Evolutionary conservation across 352 stramenopile species (phyloP).

Genomic region (Phytopythium helicoides): DNA sequence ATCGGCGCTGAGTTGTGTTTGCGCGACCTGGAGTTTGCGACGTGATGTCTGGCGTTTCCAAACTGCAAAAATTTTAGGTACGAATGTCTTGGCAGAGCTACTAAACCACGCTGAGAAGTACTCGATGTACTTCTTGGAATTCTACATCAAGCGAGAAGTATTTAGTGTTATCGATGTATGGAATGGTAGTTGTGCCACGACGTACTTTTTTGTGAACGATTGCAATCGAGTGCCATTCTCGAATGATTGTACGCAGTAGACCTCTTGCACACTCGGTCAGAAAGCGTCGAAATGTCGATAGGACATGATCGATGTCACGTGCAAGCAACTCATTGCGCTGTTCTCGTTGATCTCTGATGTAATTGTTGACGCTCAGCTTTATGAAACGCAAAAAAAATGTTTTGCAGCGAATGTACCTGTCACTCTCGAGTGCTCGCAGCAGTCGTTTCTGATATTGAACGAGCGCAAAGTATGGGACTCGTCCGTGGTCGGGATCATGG

Average conservation of each 20-base stretch:
- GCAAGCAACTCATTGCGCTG: slow-evolving; percentile 55
- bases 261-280: slow-evolving; percentile 43
- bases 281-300: slow-evolving; percentile 49
- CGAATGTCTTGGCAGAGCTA: slow-evolving; percentile 44
- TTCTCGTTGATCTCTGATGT: slow-evolving; percentile 24
- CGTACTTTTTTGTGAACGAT: slow-evolving; percentile 67
- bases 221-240: slow-evolving; percentile 62
- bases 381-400: not conserved
- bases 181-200: not conserved
- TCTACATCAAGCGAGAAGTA: slow-evolving; percentile 22
- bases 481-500: slow-evolving; percentile 7
- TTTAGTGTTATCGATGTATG: too few relatives aligned
- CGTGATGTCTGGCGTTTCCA: slow-evolving; percentile 45
- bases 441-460: slow-evolving; percentile 63
- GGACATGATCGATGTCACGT: slow-evolving; percentile 55
- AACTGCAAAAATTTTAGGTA: slow-evolving; percentile 45
- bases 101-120: slow-evolving; percentile 76
- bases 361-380: not conserved
- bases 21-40: slow-evolving; percentile 27
- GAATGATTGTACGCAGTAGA: slow-evolving; percentile 51
- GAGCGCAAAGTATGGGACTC: slow-evolving; percentile 58
- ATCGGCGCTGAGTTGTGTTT: slow-evolving; percentile 36
- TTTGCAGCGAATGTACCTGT: slow-evolving; percentile 30
- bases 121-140: slow-evolving; percentile 67
- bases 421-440: slow-evolving; percentile 39